These are phyloP conservation scores for Acaromyces ingoldii DNA, from an alignment of 1,284 basidiomycete species.

Conservation along the genomic window DNA sequence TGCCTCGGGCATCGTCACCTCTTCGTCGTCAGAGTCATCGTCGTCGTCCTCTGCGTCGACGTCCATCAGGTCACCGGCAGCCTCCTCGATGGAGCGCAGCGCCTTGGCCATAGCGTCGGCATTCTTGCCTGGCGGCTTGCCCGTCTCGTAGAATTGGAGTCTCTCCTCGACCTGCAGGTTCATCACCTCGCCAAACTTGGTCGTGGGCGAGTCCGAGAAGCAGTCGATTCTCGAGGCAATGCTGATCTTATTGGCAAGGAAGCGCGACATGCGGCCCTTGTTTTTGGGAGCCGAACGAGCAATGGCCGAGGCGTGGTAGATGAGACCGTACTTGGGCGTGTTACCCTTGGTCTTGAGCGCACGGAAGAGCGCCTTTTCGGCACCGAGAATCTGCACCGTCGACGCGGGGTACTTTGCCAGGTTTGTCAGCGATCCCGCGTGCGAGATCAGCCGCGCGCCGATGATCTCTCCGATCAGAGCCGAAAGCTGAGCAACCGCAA, in stretches of 20 bases:
- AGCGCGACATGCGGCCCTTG: slow-evolving; percentile 78
- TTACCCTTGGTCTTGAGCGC: slow-evolving; percentile 98
- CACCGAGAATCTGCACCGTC: slow-evolving; percentile 95
- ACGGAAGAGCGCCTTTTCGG: slow-evolving; percentile 95
- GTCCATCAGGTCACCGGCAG: slow-evolving; percentile 65
- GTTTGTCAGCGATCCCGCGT: slow-evolving; percentile 92
- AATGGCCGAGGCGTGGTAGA: slow-evolving; percentile 67
- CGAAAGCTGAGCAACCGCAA: slow-evolving; percentile 55
- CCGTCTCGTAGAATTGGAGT: slow-evolving; percentile 78
- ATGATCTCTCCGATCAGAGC: slow-evolving; percentile 92
- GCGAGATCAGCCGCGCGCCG: slow-evolving; percentile 89
- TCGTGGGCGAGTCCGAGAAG: slow-evolving; percentile 76
- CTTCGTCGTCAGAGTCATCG: slow-evolving; percentile 58
- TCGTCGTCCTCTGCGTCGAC: slow-evolving; percentile 61
- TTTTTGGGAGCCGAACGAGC: slow-evolving; percentile 89
- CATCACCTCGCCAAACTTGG: slow-evolving; percentile 92
- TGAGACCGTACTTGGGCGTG: slow-evolving; percentile 74
- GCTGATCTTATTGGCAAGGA: slow-evolving; percentile 94
- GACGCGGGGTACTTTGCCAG: slow-evolving; percentile 97
- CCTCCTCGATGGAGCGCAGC: slow-evolving; percentile 69
- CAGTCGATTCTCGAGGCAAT: slow-evolving; percentile 98
- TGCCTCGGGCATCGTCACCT: slow-evolving; percentile 55
- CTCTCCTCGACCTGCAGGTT: slow-evolving; percentile 92
- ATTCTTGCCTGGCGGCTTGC: slow-evolving; percentile 47
- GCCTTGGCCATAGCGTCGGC: slow-evolving; percentile 69